Base-by-base conservation (phyloP, 305 asterid genomes). In the Euphrasia arctica region DNA sequence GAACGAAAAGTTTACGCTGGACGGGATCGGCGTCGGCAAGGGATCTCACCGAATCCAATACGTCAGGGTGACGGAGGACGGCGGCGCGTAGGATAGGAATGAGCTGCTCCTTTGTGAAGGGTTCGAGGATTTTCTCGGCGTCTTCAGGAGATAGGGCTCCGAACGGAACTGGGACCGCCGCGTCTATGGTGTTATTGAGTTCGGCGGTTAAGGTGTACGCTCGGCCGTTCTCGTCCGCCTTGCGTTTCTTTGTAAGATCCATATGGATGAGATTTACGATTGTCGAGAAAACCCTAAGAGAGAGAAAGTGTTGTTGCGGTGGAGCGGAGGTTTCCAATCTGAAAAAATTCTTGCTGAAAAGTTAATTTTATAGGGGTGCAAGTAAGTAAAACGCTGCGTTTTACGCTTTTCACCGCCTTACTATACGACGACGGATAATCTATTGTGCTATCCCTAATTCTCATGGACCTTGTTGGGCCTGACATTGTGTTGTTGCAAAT, bases 171-270 rank as follows among this genome's bases (percentile, higher is more conserved):
- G 80, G 74, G 4, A 79, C 71, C 31, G 31, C 75, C 55, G 73
- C 51, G 0, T 73, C 70, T 63, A 58, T 29, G 34, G 76, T 56
- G 69, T 65, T 69, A 3, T 66, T 63, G 18, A 70, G 52, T 10
- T 82, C 84, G 5, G 66, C 12, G 14, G 79, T 57, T 8, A 74
- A 54, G 25, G 88, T 50, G 63, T 85, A 88, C 2, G 74, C 77
- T 42, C 73, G 79, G 66, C 98, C 98, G 77, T 88, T 86, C 65
- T 91, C 95, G 63, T 91, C 98, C 57, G 96, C 80, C 70, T 85
- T 91, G 60, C 98, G 95, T 34, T 91, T 91, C 83, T 91, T 91
- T 31, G 83, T 59, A 47, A 83, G 94, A 86, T 91, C 97, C 95
- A 91, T 85, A 91, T 85, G 18, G 67, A 29, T n/a, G 25, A 39